Conservation (phyloP, 345 rosid species). For the Eucalyptus cloeziana region DNA sequence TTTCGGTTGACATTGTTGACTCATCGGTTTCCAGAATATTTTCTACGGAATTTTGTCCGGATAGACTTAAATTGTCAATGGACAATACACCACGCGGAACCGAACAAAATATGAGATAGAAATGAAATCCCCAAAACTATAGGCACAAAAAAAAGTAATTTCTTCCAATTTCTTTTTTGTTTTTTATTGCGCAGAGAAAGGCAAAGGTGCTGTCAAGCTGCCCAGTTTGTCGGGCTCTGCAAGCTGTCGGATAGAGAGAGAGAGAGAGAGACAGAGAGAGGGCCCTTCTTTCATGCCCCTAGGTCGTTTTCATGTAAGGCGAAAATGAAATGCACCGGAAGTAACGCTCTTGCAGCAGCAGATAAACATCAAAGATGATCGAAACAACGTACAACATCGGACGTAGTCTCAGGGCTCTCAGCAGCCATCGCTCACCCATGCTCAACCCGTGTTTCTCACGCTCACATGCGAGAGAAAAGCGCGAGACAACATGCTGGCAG, state of each 20-base stretch:
- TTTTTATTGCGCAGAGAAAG: background rate
- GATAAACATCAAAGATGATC: background rate
- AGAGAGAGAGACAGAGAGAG: background rate
- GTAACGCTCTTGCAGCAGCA: background rate
- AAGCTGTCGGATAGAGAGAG: background rate
- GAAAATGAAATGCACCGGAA: background rate
- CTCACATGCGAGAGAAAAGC: background rate
- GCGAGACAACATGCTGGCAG: background rate
- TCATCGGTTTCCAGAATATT: background rate
- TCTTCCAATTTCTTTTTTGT: background rate
- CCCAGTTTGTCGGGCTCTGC: conserved; percentile 5
- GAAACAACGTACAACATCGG: background rate
- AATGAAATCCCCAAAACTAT: background rate
- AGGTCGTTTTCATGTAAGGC: background rate
- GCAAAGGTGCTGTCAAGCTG: conserved; percentile 2
- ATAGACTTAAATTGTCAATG: background rate
- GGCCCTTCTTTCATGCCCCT: background rate
- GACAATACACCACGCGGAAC: background rate
- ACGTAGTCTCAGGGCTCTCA: background rate
- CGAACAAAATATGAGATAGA: background rate
- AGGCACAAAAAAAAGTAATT: background rate
- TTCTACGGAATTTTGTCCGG: background rate
- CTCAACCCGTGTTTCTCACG: background rate
- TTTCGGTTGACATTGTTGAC: background rate
- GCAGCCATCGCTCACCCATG: background rate